A percentile compares a stretch with the other conserved stretches of the same genome.
phyloP scores from a whole-genome alignment of 2,329 filamentous ascomycete species.

The Zalaria obscura region DNA sequence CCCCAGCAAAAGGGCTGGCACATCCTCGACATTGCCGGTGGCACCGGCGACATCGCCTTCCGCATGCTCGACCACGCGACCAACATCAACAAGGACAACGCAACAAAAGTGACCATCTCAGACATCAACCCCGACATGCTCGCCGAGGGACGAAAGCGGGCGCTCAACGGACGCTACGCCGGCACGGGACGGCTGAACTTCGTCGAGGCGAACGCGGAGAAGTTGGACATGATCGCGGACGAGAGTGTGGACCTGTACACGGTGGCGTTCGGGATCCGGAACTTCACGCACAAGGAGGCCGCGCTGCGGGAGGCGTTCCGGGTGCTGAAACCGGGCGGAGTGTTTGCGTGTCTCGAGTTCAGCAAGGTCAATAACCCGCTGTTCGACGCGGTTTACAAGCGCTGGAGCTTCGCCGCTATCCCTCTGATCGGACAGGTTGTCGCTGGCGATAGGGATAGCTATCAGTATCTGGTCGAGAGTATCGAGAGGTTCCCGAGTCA shows the following conservation, averaged over 20 bases:
- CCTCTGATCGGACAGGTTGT: slow-evolving; percentile 91
- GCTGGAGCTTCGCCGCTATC: slow-evolving; percentile 91
- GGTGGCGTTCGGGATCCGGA: slow-evolving; percentile 92
- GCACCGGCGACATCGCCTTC: slow-evolving; percentile 95
- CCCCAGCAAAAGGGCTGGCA: slow-evolving; percentile 42
- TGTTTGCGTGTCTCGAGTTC: slow-evolving; percentile 96
- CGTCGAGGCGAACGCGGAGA: slow-evolving; percentile 81
- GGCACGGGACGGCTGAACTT: slow-evolving; percentile 47
- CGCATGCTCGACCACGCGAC: slow-evolving; percentile 84
- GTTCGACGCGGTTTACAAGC: slow-evolving; percentile 79
- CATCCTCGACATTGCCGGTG: slow-evolving; percentile 92
- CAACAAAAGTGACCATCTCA: slow-evolving; percentile 75
- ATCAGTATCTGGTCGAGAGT: slow-evolving; percentile 97
- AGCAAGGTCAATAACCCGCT: slow-evolving; percentile 66
- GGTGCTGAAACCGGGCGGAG: slow-evolving; percentile 82
- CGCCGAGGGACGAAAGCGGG: slow-evolving; percentile 69
- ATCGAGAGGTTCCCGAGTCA: slow-evolving; percentile 89
- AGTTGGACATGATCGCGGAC: slow-evolving; percentile 50
- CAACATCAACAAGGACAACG: slow-evolving; percentile 61
- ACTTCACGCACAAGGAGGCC: slow-evolving; percentile 82
- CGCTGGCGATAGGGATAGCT: slow-evolving; percentile 84
- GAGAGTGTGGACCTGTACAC: slow-evolving; percentile 87
- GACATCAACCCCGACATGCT: slow-evolving; percentile 98
- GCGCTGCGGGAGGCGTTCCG: slow-evolving; percentile 74
- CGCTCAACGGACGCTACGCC: slow-evolving; percentile 47